These are phyloP conservation scores for Pyrus communis DNA, from an alignment of 306 rosid species.

Conservation along the genomic window DNA sequence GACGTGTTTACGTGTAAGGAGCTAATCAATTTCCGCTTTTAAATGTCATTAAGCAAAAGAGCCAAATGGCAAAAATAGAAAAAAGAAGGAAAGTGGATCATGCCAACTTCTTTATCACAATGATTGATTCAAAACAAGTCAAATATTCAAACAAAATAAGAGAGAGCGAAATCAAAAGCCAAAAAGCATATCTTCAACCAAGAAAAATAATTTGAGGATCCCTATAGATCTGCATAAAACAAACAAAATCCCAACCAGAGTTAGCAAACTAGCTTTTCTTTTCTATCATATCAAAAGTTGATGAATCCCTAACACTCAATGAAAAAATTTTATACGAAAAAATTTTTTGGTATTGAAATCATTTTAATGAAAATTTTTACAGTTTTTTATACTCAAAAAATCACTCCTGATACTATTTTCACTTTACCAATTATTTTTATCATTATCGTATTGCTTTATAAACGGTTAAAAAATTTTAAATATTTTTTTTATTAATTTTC, in stretches of 20 bases:
- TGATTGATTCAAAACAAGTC: background rate
- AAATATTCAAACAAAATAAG: background rate
- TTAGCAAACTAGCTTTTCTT: background rate
- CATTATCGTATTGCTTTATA: too few species aligned
- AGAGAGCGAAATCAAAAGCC: slow-evolving; percentile 9
- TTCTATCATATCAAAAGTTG: background rate
- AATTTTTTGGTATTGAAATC: fast-evolving
- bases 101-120: background rate
- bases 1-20: too few species aligned
- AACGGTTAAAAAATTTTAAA: too few species aligned
- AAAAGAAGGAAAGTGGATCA: background rate
- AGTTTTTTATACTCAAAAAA: too few species aligned
- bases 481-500: too few species aligned
- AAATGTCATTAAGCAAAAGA: background rate
- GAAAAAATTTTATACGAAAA: too few species aligned
- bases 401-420: too few species aligned
- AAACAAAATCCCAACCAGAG: background rate
- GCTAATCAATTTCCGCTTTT: background rate
- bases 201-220: background rate
- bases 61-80: background rate
- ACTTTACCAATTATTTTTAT: too few species aligned
- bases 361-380: too few species aligned
- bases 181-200: background rate
- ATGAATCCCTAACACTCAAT: background rate
- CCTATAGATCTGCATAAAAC: background rate